Base-by-base conservation (phyloP, 2,329 filamentous ascomycete species). In the Corniculantispora saksenae region DNA sequence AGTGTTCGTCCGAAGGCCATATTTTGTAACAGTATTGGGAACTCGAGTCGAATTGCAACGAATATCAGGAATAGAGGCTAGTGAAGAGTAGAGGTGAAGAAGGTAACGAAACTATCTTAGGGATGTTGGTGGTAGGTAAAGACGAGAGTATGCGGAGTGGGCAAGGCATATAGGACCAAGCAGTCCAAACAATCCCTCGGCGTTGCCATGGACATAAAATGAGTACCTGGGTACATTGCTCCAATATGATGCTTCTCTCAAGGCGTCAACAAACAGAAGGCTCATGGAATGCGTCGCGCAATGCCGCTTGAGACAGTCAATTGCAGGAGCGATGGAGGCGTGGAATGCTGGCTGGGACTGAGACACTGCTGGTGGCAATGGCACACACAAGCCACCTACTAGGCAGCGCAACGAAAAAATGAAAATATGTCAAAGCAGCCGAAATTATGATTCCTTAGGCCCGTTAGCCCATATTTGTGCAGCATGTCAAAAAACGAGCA, bases 1-100 rank as follows among this genome's bases (percentile, higher is more conserved):
- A 76, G 63, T 55, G 70, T 61, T 19, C 57, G 66, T 40, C 65
- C 67, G 61, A 71, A 23, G 19, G 66, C 50, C 72, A 76, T 71
- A 10, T 47, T 68, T 43, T 67, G 13, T 25, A 67, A 48, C 43
- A 61, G 61, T 15, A 45, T 32, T 32, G 21, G 12, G 7, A 4
- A 58, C 38, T 43, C 56, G 64, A 45, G 57, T 62, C 63, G 21
- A 66, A 61, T 35, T 43, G 40, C 64, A 68, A 64, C 2, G 23
- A 55, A 32, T 10, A 2, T 35, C 12, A 21, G 21, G 35, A 35
- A 48, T 17, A 59, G 57, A 65, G 32, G 29, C 10, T 10, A 35
- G 17, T 23, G 35, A 47, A 27, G 47, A 40, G 35, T 9, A 13
- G 45, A 21, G n/a, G 54, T 19, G 32, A 35, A 21, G 38, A 60